Base-by-base conservation (phyloP, 305 asterid species). In the Solanum hybrid region DNA sequence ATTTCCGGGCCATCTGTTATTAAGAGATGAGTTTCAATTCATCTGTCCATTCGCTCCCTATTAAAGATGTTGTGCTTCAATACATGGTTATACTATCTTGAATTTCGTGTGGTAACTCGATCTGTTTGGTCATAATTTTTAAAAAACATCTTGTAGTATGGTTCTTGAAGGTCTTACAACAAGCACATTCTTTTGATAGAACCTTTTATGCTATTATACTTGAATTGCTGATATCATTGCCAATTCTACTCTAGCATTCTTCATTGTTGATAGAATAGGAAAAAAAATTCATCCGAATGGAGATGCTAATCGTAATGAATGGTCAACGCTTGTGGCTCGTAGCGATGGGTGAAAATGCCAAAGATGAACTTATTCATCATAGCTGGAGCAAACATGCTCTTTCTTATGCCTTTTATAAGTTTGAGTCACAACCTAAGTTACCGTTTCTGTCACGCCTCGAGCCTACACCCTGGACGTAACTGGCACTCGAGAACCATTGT, bases 321-420 rank as follows among this genome's bases (percentile, higher is more conserved):
- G 26, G 71, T 60, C 71, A 60, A 6, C 3, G 24, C 69, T 56
- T 4, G n/a, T 20, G 24, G 26, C 24, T 60, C 26, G 96, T 94
- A 34, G 96, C 95, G 31, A 90, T 94, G 87, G 95, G 96, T 76
- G 92, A 26, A 89, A 85, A 91, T 29, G 80, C 96, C 11, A 93
- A 92, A 90, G 95, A 94, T 3, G 95, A 94, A 80, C 94, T 94
- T 38, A 95, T 93, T 87, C 97, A 94, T 88, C 90, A 92, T 85
- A 73, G 46, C 89, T 51, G 66, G 66, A 16, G 66, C 8, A 51
- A 51, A 6, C 66, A 51, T 51, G n/a, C 22, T 16, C 9, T 51
- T 2, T 51, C 66, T 16, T 51, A 51, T 17, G 4, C 4, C 66
- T 51, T 17, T 7, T 16, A 51, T 51, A 51, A 51, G 66, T 51